phyloP scores from a whole-genome alignment of 768 basidiomycete genomes.

The Suillus decipiens region DNA sequence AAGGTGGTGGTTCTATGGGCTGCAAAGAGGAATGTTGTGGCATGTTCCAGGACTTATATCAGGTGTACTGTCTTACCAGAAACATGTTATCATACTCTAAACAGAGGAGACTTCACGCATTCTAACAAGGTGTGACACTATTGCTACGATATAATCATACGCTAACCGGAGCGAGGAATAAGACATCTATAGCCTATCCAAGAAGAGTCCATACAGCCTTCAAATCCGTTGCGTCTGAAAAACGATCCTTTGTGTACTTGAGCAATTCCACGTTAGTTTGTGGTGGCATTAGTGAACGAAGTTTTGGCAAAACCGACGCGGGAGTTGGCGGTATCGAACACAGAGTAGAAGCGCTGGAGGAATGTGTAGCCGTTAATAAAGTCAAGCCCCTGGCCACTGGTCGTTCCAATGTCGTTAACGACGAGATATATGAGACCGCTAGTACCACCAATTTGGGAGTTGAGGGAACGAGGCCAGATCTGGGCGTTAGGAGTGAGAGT shows the following conservation, averaged over 20 bases:
- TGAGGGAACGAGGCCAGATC: constrained; percentile 45
- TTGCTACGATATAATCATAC: neutral
- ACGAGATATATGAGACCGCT: constrained; percentile 39
- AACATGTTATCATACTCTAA: too few relatives aligned
- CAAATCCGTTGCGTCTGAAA: neutral
- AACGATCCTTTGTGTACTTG: neutral
- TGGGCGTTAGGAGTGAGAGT: constrained; percentile 45
- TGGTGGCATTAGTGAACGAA: constrained; percentile 30
- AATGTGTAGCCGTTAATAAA: constrained; percentile 57
- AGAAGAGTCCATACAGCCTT: neutral
- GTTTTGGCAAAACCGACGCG: constrained; percentile 36
- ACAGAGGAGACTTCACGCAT: neutral
- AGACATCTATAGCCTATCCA: neutral
- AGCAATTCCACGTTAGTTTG: constrained; percentile 23
- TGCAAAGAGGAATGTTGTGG: too few relatives aligned
- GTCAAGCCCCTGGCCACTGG: constrained; percentile 48
- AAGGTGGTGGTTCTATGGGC: neutral
- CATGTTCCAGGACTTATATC: too few relatives aligned
- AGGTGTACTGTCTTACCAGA: too few relatives aligned
- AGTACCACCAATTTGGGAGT: constrained; percentile 44
- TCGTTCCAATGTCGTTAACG: constrained; percentile 39
- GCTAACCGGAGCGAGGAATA: neutral
- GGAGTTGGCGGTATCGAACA: constrained; percentile 59
- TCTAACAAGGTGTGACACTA: neutral
- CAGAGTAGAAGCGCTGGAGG: constrained; percentile 66